Conservation (phyloP, 768 basidiomycete genomes). For the Leccinum ochraceum region DNA sequence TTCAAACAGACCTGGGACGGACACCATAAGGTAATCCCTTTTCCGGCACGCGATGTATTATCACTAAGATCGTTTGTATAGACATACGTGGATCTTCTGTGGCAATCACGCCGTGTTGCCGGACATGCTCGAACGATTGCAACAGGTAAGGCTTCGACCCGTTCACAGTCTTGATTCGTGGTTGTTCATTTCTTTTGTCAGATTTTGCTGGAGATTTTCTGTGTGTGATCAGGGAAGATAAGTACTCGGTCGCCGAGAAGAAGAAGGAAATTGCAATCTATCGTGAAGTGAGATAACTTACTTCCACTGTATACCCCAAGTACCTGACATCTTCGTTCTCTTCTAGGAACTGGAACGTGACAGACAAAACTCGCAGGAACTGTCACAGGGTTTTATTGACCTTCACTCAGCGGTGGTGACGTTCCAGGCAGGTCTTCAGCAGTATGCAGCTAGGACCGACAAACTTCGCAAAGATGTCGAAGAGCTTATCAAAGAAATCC, state of each 20-base stretch:
- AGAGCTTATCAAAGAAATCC: background rate
- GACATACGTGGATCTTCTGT: background rate
- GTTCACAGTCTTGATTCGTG: background rate
- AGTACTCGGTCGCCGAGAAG: background rate
- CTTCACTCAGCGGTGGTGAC: background rate
- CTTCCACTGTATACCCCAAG: background rate
- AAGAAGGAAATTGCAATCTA: background rate
- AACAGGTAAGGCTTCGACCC: background rate
- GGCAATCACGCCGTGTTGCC: background rate
- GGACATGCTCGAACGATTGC: background rate
- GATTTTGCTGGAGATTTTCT: background rate
- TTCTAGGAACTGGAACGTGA: background rate
- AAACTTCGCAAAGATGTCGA: background rate
- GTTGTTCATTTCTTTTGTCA: background rate
- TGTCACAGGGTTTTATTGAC: background rate
- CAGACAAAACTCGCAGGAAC: background rate
- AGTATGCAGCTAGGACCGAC: background rate
- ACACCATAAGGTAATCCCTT: background rate
- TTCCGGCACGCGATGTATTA: background rate
- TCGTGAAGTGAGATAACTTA: background rate
- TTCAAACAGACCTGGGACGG: background rate
- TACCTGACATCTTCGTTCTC: background rate
- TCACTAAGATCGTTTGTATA: background rate
- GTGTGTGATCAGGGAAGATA: background rate
- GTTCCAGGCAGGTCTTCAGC: background rate